Base-by-base conservation (phyloP, 2,329 filamentous ascomycete genomes). In the Penicillium corylophilum region DNA sequence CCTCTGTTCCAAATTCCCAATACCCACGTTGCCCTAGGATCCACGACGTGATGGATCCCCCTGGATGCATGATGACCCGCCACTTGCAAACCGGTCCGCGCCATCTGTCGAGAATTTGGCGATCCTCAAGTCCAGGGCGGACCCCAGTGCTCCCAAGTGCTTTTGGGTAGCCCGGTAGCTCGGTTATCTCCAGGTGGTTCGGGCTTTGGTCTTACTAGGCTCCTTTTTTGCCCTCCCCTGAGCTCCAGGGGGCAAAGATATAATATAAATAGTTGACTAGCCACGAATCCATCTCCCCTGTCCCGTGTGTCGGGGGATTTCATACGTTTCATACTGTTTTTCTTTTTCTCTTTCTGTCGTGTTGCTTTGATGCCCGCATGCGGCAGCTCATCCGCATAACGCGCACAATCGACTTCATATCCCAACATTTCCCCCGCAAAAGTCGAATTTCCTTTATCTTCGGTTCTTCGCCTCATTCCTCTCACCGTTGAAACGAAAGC, bases 41-140 rank as follows among this genome's bases (percentile, higher is more conserved):
- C 48, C 53, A 54, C 57, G 54, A 56, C 60, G 62, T 61, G 58
- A 61, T 63, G 60, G 60, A 61, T 60, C 52, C 55, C 55, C 61
- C 52, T 48, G 54, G 54, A 62, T 62, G 65, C 62, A 65, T 60
- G 44, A 43, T 56, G 62, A 61, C 61, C 59, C 65, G 58, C 65
- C 60, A 65, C 59, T 68, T 62, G 47, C 56, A 54, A 66, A 64
- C 57, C 61, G 59, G 64, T 47, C 63, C 54, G 52, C 57, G 28
- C 15, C 15, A 41, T 51, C 28, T 50, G 50, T n/a, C 12, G 16
- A 36, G 35, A 38, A 13, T 22, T 38, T 20, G 35, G 18, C 35
- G 35, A 20, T 38, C 35, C 9, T 38, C 35, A 38, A 20, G 35
- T 20, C 35, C 35, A 36, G 33, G 16, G 33, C 16, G 16, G 16